Base-by-base conservation (phyloP, 139 green algal genomes). In the Tetraselmis striata region DNA sequence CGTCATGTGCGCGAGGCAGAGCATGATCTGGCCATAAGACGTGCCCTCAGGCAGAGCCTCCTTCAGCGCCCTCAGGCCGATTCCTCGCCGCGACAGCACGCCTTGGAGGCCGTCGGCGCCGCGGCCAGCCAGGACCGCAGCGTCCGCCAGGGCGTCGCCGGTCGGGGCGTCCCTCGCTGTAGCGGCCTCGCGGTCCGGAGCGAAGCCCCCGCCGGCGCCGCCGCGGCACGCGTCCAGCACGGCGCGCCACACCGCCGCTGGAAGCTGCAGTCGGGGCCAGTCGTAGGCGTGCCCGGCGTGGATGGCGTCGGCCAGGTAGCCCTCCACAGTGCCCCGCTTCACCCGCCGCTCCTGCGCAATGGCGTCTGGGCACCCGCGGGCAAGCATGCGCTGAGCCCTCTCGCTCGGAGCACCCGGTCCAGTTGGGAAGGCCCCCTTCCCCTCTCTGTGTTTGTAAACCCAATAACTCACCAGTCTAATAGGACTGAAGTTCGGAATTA, bases 301-400 rank as follows among this genome's bases (percentile, higher is more conserved):
- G 1, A 91, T 86, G 0, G 86, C 86, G n/a, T 89, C 88, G 0
- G 86, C 86, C 32, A 91, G 29, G 82, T 91, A 90, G 24, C 76
- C 77, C 30, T 87, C 32, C 59, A 88, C 87, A 11, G 79, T 91
- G 79, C 83, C 80, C 1, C 28, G n/a, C 59, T 89, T 82, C 25
- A 91, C 77, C 28, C 31, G 76, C 1, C 86, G 77, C 74, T 83
- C 32, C 30, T 29, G 76, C 23, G 86, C 88, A 31, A 91, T 83
- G 2, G 82, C 25, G 11, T 59, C 27, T 28, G 86, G 30, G 25
- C n/a, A n/a, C n/a, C n/a, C n/a, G n/a, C n/a, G n/a, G n/a, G n/a
- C n/a, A n/a, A n/a, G n/a, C n/a, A n/a, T n/a, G n/a, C n/a, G n/a
- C n/a, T n/a, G n/a, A n/a, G n/a, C n/a, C n/a, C n/a, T n/a, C n/a